A percentile compares a stretch with the other conserved stretches of the same genome.
These are phyloP conservation scores for Fusarium sp. DNA, from an alignment of 2,329 filamentous ascomycete species.

Conservation along the genomic window DNA sequence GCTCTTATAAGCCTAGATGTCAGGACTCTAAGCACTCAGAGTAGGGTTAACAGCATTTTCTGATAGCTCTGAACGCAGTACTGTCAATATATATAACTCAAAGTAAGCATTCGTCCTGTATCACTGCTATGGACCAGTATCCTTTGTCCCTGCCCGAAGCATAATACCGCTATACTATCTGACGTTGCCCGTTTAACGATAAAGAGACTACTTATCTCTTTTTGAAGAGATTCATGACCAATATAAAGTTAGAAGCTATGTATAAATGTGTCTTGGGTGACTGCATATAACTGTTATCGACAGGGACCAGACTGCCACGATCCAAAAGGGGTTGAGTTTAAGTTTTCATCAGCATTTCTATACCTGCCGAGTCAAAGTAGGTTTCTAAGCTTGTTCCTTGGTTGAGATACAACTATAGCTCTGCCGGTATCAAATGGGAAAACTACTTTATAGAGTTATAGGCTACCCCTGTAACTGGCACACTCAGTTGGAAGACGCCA, in stretches of 20 bases:
- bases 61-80: not conserved
- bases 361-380: not conserved
- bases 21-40: not conserved
- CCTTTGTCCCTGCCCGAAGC: not conserved
- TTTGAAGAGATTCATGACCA: not conserved
- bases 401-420: not conserved
- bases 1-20: not conserved
- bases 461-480: not conserved
- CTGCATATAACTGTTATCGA: not conserved
- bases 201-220: not conserved
- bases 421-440: too few species aligned
- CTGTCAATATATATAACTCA: too few species aligned
- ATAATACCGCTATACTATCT: too few species aligned
- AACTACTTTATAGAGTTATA: too few species aligned
- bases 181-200: too few species aligned
- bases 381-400: fast-evolving
- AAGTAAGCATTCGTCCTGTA: not conserved
- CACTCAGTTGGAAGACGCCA: not conserved
- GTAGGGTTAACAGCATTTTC: too few species aligned
- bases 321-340: not conserved
- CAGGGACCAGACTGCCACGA: not conserved
- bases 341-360: not conserved
- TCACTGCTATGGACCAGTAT: not conserved
- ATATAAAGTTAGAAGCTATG: not conserved
- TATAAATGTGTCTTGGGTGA: too few species aligned